Evolutionary conservation across 345 rosid species (phyloP), one percentile per base, ranked within the genome.

Genomic region (Physaria fendleri): DNA sequence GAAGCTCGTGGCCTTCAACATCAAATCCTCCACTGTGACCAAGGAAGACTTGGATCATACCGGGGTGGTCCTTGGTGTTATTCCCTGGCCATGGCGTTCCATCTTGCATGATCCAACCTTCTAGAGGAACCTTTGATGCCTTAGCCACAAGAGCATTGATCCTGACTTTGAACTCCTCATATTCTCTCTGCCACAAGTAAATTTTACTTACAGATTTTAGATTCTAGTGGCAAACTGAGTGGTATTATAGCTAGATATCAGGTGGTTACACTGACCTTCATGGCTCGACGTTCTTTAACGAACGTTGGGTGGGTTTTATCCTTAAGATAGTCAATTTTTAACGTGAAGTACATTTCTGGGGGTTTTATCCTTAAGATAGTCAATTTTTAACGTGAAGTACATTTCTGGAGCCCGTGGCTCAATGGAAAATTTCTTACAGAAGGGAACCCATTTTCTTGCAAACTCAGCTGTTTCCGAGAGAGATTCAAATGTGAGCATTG

Each of bases 41-140:
- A 11, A 89, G 85, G 61, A 84, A 89, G 51, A 84, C 95, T 73
- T 89, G 86, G 76, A 90, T 94, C 99, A 94, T 90, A 27, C 99
- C 97, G 4, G 97, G 99, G 12, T 87, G 96, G 74, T 94, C 97
- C 74, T 74, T 90, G 13, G 97, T 94, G 65, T 94, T 94, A 84
- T 94, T 94, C 64, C 97, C 99, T 9, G 97, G 97, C 99, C 97
- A 94, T 43, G 94, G 96, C 8, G 97, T 90, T 42, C 97, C 99
- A 75, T 94, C 97, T 74, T 79, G 97, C 95, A 93, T 93, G 74
- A 83, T 87, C 94, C 95, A 93, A 16, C 96, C 99, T 59, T 84
- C 96, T 34, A 77, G 56, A 10, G 99, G 99, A 65, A 80, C 87
- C 59, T 82, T 87, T 32, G 80, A 74, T 9, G 95, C 92, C 60